phyloP scores from a whole-genome alignment of 805 yeast genomes.

The Naumovozyma dairenensis region DNA sequence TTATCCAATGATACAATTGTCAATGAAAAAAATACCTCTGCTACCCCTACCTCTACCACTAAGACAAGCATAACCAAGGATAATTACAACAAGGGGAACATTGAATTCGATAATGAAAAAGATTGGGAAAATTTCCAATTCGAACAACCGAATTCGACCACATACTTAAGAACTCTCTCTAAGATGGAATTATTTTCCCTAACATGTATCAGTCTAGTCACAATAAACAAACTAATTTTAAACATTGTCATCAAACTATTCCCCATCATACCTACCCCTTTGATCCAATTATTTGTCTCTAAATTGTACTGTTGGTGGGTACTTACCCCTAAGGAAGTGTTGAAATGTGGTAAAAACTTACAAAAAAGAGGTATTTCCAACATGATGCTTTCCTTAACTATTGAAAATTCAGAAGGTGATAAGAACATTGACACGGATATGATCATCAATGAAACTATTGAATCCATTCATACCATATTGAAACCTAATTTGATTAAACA shows the following conservation, averaged over 20 bases:
- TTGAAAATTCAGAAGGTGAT: constrained; percentile 84
- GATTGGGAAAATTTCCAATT: too few species aligned
- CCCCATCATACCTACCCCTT: constrained; percentile 64
- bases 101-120: too few species aligned
- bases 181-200: constrained; percentile 51
- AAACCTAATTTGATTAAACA: constrained; percentile 61
- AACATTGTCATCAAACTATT: constrained; percentile 52
- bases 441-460: constrained; percentile 54
- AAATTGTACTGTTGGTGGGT: constrained; percentile 89
- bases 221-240: constrained; percentile 53
- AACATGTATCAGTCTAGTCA: constrained; percentile 59
- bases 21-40: too few species aligned
- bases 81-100: too few species aligned
- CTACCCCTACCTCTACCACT: too few species aligned
- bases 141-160: constrained; percentile 14
- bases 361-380: constrained; percentile 71
- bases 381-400: constrained; percentile 91
- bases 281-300: constrained; percentile 68
- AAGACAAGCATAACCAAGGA: too few species aligned
- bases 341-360: constrained; percentile 57
- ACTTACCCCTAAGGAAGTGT: constrained; percentile 56
- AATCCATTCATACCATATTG: constrained; percentile 57
- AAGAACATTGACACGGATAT: constrained; percentile 40
- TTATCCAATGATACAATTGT: too few species aligned
- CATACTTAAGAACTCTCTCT: constrained; percentile 44